Percentiles rank a stretch among this genome's conserved stretches.
Conservation (phyloP, 345 rosid genomes). For the Hibiscus trionum region DNA sequence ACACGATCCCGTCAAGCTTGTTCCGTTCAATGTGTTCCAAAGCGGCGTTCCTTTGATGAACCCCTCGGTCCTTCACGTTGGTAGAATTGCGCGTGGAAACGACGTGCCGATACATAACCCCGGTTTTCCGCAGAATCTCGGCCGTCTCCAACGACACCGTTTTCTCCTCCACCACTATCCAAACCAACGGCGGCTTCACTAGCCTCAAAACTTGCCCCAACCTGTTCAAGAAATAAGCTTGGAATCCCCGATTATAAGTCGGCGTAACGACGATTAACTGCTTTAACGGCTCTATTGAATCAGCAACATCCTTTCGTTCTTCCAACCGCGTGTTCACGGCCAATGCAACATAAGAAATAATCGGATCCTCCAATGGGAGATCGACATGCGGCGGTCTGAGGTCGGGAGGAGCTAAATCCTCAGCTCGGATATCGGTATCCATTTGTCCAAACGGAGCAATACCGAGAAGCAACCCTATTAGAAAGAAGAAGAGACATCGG, state of each 20-base stretch:
- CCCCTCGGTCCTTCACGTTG: slow-evolving; percentile 60
- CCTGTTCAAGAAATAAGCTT: slow-evolving; percentile 68
- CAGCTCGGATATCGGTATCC: slow-evolving; percentile 30
- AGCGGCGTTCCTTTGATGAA: slow-evolving; percentile 67
- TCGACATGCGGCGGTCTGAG: slow-evolving; percentile 51
- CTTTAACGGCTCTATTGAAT: slow-evolving; percentile 41
- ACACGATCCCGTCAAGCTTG: slow-evolving; percentile 73
- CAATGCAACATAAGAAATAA: slow-evolving; percentile 5
- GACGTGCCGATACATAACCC: slow-evolving; percentile 85
- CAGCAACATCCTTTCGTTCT: slow-evolving; percentile 12
- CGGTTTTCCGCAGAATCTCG: slow-evolving; percentile 67
- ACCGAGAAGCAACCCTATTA: slow-evolving; percentile 57
- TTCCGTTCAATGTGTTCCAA: slow-evolving; percentile 76
- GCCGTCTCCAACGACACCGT: background rate
- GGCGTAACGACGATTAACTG: slow-evolving; percentile 78
- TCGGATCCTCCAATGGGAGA: slow-evolving; percentile 26
- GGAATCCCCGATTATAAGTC: slow-evolving; percentile 72
- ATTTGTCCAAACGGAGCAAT: slow-evolving; percentile 57
- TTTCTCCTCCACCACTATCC: background rate
- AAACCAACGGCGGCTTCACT: slow-evolving; percentile 47
- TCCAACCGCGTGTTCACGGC: slow-evolving; percentile 16
- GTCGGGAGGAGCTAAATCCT: slow-evolving; percentile 50
- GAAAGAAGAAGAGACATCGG: slow-evolving; percentile 53
- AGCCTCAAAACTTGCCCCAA: slow-evolving; percentile 71
- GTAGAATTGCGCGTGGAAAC: slow-evolving; percentile 46